Percentiles rank a stretch among this genome's conserved stretches.
Evolutionary conservation across 768 basidiomycete genomes (phyloP).

Genomic region (Rhizopogon sp.): DNA sequence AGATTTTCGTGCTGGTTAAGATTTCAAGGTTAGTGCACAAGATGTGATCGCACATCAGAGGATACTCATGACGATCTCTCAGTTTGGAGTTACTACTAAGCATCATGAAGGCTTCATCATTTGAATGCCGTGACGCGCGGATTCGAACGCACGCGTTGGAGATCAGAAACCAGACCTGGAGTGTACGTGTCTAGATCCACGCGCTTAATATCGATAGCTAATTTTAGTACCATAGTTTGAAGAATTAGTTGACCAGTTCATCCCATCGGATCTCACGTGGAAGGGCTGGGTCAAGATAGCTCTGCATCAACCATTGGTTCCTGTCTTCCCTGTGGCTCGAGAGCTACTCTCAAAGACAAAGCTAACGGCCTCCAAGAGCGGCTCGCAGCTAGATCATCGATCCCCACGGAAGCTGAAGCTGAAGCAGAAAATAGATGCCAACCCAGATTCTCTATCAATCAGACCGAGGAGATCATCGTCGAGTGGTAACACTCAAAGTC

Average conservation of each 20-base stretch:
- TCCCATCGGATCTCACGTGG: constrained; percentile 75
- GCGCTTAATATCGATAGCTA: constrained; percentile 4
- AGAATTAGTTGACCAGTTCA: constrained; percentile 73
- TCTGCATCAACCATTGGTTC: constrained; percentile 73
- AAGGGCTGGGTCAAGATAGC: constrained; percentile 82
- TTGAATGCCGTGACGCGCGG: constrained; percentile 74
- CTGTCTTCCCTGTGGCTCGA: constrained; percentile 73
- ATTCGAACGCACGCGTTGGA: constrained; percentile 78
- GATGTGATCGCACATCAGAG: neutral
- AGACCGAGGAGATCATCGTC: constrained; percentile 18
- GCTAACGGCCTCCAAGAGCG: constrained; percentile 44
- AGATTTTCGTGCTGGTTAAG: constrained; percentile 77
- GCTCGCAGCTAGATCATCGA: constrained; percentile 23
- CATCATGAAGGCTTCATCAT: constrained; percentile 78
- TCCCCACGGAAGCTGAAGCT: constrained; percentile 13
- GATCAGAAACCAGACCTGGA: constrained; percentile 79
- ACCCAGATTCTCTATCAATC: constrained; percentile 9
- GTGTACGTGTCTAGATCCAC: constrained; percentile 43
- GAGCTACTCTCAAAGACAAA: constrained; percentile 78
- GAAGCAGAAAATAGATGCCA: constrained; percentile 13
- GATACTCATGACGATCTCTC: constrained; percentile 8
- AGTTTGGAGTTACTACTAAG: constrained; percentile 73
- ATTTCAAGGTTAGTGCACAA: constrained; percentile 53
- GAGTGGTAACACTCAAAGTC: constrained; percentile 3
- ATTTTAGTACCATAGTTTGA: constrained; percentile 50